Percentiles rank a stretch among this genome's conserved stretches.
These are phyloP conservation scores for Cordyceps sp. DNA, from an alignment of 2,329 filamentous ascomycete species.

Conservation along the genomic window DNA sequence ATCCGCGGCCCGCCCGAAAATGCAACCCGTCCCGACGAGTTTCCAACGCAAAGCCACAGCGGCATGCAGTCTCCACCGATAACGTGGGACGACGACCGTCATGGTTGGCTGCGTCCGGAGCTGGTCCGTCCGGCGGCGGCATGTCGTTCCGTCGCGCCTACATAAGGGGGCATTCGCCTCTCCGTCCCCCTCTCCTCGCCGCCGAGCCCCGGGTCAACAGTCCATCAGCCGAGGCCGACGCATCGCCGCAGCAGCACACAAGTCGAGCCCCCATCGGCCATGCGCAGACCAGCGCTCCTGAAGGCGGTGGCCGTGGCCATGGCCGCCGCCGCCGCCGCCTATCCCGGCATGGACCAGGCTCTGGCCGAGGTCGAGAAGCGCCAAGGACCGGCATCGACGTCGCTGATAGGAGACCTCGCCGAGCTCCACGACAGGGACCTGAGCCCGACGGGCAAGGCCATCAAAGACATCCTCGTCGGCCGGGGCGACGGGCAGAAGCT, in stretches of 20 bases:
- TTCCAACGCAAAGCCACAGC: not conserved
- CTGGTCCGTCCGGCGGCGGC: not conserved
- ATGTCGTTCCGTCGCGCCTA: not conserved
- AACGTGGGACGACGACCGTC: not conserved
- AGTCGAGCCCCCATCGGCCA: not conserved
- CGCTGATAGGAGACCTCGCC: constrained; percentile 19
- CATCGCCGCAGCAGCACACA: too few species aligned
- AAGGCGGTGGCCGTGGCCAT: not conserved
- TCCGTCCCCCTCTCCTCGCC: not conserved
- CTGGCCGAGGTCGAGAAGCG: not conserved
- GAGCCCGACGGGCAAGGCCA: constrained; percentile 11
- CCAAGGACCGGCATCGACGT: not conserved
- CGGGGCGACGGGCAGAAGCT: constrained; percentile 1
- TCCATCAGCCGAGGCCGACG: not conserved
- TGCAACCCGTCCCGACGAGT: too few species aligned
- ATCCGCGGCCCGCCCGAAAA: too few species aligned
- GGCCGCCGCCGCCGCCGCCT: not conserved
- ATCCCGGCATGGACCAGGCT: not conserved
- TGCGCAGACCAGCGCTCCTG: not conserved
- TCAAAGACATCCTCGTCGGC: constrained; percentile 17
- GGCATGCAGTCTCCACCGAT: not conserved
- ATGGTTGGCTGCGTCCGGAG: not conserved
- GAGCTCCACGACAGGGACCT: constrained; percentile 10
- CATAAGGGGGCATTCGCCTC: not conserved
- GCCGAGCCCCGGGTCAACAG: not conserved